Conservation (phyloP, 2,329 filamentous ascomycete genomes). For the Phaeosphaeria sp. region DNA sequence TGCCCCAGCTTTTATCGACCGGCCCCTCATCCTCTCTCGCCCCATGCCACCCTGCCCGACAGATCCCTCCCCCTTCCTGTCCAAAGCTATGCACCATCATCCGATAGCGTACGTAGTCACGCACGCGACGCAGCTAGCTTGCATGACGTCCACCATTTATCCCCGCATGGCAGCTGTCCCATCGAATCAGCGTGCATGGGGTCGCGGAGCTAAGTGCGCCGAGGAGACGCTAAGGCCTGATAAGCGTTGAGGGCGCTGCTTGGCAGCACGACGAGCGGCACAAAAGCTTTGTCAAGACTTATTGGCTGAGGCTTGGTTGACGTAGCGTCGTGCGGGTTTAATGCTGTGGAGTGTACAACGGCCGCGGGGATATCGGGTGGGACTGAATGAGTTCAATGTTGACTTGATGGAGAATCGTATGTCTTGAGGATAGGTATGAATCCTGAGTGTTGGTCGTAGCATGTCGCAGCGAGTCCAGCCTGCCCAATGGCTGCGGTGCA, state of each 20-base stretch:
- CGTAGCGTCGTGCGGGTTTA: constrained; percentile 1
- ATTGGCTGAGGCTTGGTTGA: constrained; percentile 18
- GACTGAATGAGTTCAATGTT: neutral
- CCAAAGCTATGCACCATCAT: neutral
- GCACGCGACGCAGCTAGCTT: neutral
- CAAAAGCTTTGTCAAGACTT: constrained; percentile 25
- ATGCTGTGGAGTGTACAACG: neutral
- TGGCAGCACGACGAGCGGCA: constrained; percentile 7
- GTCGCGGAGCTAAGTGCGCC: neutral
- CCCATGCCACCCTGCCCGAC: neutral
- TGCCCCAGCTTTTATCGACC: neutral
- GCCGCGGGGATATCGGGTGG: neutral
- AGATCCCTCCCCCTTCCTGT: neutral
- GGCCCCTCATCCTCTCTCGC: neutral
- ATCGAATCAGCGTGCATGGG: neutral
- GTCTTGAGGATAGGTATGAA: too few relatives aligned
- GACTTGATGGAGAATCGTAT: too few relatives aligned
- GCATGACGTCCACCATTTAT: neutral
- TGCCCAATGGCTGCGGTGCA: too few relatives aligned
- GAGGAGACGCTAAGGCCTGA: constrained; percentile 5
- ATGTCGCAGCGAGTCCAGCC: too few relatives aligned
- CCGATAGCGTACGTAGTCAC: neutral
- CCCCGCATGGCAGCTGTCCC: neutral
- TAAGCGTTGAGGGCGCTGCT: constrained; percentile 30
- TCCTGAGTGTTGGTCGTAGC: too few relatives aligned